Percentiles rank a stretch among this genome's conserved stretches.
These are phyloP conservation scores for Coemansia sp. DNA, from an alignment of 192 early-diverging fungal species.

Conservation along the genomic window DNA sequence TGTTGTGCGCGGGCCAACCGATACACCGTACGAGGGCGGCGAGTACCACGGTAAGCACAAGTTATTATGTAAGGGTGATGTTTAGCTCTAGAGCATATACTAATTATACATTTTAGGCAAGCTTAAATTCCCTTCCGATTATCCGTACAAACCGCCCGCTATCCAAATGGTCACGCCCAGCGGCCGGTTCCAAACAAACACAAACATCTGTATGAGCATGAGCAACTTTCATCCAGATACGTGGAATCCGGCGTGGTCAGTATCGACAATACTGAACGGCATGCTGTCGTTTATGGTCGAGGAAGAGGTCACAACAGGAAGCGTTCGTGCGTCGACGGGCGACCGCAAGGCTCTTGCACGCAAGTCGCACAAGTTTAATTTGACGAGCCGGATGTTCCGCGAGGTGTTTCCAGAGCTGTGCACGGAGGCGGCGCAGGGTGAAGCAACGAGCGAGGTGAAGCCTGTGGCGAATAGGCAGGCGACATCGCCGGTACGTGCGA, in stretches of 20 bases:
- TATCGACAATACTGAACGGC: slow-evolving; percentile 93
- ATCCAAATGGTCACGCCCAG: slow-evolving; percentile 80
- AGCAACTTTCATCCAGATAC: slow-evolving; percentile 89
- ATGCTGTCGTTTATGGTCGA: slow-evolving; percentile 95
- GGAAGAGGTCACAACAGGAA: slow-evolving; percentile 93
- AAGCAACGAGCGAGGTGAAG: background rate
- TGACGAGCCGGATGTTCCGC: slow-evolving; percentile 71
- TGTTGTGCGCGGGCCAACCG: slow-evolving; percentile 93
- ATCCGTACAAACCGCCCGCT: slow-evolving; percentile 90
- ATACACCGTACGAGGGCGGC: slow-evolving; percentile 88
- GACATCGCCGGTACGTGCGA: background rate
- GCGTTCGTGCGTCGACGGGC: slow-evolving; percentile 73
- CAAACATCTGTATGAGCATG: slow-evolving; percentile 93
- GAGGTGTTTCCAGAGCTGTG: slow-evolving; percentile 87
- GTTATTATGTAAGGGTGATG: background rate
- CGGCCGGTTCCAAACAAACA: slow-evolving; percentile 91
- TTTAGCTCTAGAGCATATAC: too few relatives aligned
- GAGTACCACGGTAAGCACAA: slow-evolving; percentile 85
- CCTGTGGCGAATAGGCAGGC: background rate
- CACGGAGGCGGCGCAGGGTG: slow-evolving; percentile 33
- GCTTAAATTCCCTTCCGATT: slow-evolving; percentile 90
- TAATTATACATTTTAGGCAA: slow-evolving; percentile 38
- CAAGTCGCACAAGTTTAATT: slow-evolving; percentile 79
- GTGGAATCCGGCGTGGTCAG: slow-evolving; percentile 98
- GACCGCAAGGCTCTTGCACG: slow-evolving; percentile 79